Evolutionary conservation across 2,329 filamentous ascomycete species (phyloP).

Genomic region (Xylaria sp.): DNA sequence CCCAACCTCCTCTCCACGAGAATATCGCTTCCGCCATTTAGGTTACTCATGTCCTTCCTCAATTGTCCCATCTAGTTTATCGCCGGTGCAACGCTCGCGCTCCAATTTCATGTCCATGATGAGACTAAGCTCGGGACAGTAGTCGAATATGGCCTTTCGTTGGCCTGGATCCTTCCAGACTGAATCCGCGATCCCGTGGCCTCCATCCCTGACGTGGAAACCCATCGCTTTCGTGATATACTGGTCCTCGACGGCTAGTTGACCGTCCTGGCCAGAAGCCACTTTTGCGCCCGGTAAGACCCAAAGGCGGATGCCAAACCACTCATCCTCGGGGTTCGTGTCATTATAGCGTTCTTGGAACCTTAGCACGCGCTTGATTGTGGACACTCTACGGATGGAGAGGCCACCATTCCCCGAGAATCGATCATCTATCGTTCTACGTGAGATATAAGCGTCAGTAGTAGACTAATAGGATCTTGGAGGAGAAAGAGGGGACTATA

Average conservation of each 20-base stretch:
- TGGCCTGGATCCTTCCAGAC: constrained; percentile 59
- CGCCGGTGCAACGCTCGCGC: constrained; percentile 56
- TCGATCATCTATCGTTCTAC: constrained; percentile 53
- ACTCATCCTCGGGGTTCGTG: constrained; percentile 64
- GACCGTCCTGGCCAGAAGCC: constrained; percentile 53
- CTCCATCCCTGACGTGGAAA: constrained; percentile 61
- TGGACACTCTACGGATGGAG: constrained; percentile 62
- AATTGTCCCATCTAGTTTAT: constrained; percentile 43
- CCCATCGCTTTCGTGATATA: constrained; percentile 64
- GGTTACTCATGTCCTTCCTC: neutral
- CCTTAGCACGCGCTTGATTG: constrained; percentile 59
- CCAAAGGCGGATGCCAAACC: constrained; percentile 62
- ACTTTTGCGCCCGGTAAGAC: constrained; percentile 60
- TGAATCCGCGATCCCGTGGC: constrained; percentile 53
- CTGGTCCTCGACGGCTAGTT: constrained; percentile 61
- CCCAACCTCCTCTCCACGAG: neutral
- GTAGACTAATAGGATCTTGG: neutral
- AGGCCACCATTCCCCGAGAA: constrained; percentile 66
- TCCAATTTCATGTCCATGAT: constrained; percentile 68
- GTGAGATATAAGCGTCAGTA: constrained; percentile 8
- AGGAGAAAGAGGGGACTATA: neutral
- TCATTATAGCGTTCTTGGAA: constrained; percentile 63
- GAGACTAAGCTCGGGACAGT: constrained; percentile 66
- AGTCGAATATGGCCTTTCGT: constrained; percentile 61
- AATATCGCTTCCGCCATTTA: neutral